phyloP scores from a whole-genome alignment of 129 eudicot genomes.

The Cynara cardunculus region DNA sequence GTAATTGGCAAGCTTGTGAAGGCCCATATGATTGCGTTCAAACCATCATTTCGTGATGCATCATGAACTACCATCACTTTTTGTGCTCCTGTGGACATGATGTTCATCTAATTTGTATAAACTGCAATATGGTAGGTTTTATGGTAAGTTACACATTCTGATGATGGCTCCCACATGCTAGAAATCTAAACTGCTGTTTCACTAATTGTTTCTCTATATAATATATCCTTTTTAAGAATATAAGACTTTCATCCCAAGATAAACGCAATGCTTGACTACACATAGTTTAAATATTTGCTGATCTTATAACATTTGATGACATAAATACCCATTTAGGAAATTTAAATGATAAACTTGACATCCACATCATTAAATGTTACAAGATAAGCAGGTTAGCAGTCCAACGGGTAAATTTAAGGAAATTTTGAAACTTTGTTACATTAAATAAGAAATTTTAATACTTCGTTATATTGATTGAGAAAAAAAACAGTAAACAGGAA shows the following conservation, averaged over 20 bases:
- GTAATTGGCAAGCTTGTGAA: constrained; percentile 29
- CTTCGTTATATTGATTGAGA: not conserved
- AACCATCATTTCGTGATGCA: constrained; percentile 47
- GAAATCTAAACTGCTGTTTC: not conserved
- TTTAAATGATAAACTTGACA: not conserved
- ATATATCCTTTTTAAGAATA: not conserved
- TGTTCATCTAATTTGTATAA: constrained; percentile 16
- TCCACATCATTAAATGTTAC: not conserved
- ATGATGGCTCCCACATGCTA: not conserved
- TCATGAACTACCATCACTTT: constrained; percentile 53
- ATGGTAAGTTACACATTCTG: constrained; percentile 6
- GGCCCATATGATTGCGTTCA: constrained; percentile 38
- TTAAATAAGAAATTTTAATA: not conserved
- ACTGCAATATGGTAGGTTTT: constrained; percentile 21
- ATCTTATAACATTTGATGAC: not conserved
- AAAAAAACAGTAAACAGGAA: not conserved
- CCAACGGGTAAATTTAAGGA: not conserved
- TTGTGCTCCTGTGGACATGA: constrained; percentile 32
- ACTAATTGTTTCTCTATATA: not conserved
- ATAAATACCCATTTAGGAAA: not conserved
- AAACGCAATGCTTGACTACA: not conserved
- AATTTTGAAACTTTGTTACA: not conserved
- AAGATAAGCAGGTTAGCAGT: not conserved
- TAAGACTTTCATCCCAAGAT: not conserved
- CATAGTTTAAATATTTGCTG: not conserved